Evolutionary conservation across 257 asterid species (phyloP), one percentile per base, ranked within the genome.

Genomic region (Salvia rosmarinus): DNA sequence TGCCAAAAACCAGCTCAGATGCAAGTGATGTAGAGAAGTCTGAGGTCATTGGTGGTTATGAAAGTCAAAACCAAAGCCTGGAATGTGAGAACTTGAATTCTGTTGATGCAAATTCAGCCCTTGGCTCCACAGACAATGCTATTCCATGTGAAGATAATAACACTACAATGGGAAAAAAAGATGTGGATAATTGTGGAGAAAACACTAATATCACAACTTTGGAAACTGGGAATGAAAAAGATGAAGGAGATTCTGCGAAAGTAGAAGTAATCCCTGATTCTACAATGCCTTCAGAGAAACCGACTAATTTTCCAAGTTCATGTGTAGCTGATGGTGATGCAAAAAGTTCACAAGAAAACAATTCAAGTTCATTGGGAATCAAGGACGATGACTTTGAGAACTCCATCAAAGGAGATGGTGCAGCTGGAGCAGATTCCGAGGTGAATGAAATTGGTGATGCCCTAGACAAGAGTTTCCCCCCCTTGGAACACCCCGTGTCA

Each of bases 221-320:
- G 68, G 81, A 40, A 46, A 68, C 77, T 66, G 72, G 60, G 46
- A 75, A 39, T 64, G 85, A 55, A 67, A 76, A 64, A 12, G 75
- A 17, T 47, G 72, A 70, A 78, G 84, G 54, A 64, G 79, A 62
- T 69, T 37, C 65, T 2, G 67, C 11, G 55, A 82, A 58, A 65
- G 78, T 20, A 47, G 80, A 74, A 70, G 66, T 6, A 55, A 62
- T 8, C 11, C 57, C 56, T 64, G 84, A 69, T 42, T 64, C 74
- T 64, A 23, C 58, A 23, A 4, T 16, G 43, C 58, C 77, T 54
- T 67, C 64, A 3, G 59, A 42, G 57, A 64, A 70, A 34, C 43
- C 66, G 56, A 60, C 75, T 34, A 78, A 68, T 10, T 30, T 61
- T 63, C 57, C 81, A 57, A 63, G 64, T 75, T 75, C 79, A 40